Conservation (phyloP, 2,329 filamentous ascomycete species). For the Diaporthe sp. region DNA sequence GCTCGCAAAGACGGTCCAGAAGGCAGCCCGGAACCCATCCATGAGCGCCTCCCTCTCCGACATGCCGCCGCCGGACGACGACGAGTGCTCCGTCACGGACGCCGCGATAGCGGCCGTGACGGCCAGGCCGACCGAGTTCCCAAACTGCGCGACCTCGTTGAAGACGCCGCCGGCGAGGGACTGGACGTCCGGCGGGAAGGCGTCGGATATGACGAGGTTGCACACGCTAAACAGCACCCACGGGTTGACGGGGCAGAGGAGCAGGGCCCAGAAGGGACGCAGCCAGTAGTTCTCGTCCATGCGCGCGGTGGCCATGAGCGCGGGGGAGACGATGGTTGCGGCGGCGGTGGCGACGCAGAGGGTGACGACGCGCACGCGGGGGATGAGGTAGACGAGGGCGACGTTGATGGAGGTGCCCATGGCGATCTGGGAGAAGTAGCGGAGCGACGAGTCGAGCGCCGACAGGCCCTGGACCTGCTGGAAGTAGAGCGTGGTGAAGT, state of each 20-base stretch:
- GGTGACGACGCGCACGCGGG: constrained; percentile 54
- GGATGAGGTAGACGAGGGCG: constrained; percentile 57
- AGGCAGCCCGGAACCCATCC: constrained; percentile 65
- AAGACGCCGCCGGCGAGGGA: constrained; percentile 73
- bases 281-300: constrained; percentile 66
- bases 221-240: constrained; percentile 70
- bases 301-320: constrained; percentile 68
- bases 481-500: constrained; percentile 65
- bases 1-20: constrained; percentile 66
- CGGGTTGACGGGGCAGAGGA: constrained; percentile 59
- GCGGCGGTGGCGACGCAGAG: constrained; percentile 57
- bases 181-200: constrained; percentile 67
- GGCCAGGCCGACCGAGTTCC: constrained; percentile 66
- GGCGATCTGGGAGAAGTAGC: constrained; percentile 59
- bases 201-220: constrained; percentile 67
- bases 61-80: constrained; percentile 41
- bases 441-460: constrained; percentile 61
- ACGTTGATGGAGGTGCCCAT: constrained; percentile 41
- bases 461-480: constrained; percentile 62
- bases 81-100: constrained; percentile 58
- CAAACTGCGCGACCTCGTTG: constrained; percentile 71
- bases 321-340: constrained; percentile 61
- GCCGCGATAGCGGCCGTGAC: constrained; percentile 63
- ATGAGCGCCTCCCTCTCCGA: constrained; percentile 55
- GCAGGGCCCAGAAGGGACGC: constrained; percentile 58